Evolutionary conservation across 192 early-diverging fungal genomes (phyloP).

Genomic region (Entomortierella lignicola): DNA sequence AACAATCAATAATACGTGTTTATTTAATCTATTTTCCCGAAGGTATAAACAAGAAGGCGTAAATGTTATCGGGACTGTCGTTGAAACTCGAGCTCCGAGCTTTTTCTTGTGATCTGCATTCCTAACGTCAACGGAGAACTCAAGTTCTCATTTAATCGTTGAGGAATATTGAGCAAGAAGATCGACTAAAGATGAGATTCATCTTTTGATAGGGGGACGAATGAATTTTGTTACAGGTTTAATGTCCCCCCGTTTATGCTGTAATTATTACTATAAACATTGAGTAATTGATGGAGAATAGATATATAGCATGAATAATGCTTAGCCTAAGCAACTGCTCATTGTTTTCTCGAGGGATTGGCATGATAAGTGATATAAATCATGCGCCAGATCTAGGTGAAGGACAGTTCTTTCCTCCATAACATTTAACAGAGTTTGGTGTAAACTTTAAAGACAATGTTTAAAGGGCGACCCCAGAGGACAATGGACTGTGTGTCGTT

Average conservation of each 20-base stretch:
- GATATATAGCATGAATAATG: no score
- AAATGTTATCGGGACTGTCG: background rate
- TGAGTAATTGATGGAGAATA: no score
- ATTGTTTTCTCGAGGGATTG: no score
- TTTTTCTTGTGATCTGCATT: constrained; percentile 6
- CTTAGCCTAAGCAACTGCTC: no score
- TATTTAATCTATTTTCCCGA: background rate
- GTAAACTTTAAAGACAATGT: background rate
- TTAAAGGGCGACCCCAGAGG: background rate
- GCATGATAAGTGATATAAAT: background rate
- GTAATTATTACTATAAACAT: no score
- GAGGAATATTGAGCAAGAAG: no score
- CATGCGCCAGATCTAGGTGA: background rate
- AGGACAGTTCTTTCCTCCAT: background rate
- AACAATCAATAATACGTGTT: no score
- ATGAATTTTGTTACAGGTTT: no score
- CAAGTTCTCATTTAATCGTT: no score
- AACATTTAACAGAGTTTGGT: background rate
- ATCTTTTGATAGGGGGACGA: no score
- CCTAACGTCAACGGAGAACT: constrained; percentile 3
- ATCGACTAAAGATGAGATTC: no score
- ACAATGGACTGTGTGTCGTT: background rate
- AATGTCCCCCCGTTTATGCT: no score
- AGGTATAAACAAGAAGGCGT: background rate
- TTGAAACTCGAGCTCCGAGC: background rate